Evolutionary conservation across 257 asterid genomes (phyloP).

Genomic region (Scutellaria minor): DNA sequence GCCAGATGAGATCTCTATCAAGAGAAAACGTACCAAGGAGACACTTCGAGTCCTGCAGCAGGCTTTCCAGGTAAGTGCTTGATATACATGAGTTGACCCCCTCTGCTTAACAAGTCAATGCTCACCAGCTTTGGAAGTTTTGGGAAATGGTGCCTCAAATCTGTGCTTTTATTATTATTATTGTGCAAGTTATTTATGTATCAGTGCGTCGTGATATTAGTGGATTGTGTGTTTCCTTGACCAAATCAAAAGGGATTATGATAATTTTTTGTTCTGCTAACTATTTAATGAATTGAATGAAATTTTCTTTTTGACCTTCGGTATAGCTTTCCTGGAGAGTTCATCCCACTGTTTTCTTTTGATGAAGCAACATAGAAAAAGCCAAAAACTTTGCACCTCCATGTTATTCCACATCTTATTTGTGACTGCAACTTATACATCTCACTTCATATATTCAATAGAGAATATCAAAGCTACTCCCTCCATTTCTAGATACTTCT

Average conservation of each 20-base stretch:
- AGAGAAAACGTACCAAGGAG: conserved; percentile 87
- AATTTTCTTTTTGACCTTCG: too few relatives aligned
- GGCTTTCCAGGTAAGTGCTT: conserved; percentile 75
- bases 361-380: too few relatives aligned
- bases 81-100: conserved; percentile 10
- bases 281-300: too few relatives aligned
- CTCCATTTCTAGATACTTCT: too few relatives aligned
- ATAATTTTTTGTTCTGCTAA: background rate
- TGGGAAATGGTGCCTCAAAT: background rate
- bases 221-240: background rate
- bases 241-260: background rate
- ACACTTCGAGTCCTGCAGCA: conserved; percentile 81
- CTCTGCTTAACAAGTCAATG: background rate
- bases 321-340: too few relatives aligned
- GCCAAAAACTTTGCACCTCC: too few relatives aligned
- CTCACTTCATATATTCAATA: too few relatives aligned
- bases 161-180: background rate
- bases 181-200: background rate
- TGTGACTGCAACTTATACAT: too few relatives aligned
- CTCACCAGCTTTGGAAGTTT: conserved; percentile 1
- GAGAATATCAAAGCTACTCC: too few relatives aligned
- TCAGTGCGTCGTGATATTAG: background rate
- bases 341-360: too few relatives aligned
- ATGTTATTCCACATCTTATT: too few relatives aligned
- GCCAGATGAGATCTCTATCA: conserved; percentile 81